Conservation (phyloP, 2,329 filamentous ascomycete species). For the Calonectria pauciramosa region DNA sequence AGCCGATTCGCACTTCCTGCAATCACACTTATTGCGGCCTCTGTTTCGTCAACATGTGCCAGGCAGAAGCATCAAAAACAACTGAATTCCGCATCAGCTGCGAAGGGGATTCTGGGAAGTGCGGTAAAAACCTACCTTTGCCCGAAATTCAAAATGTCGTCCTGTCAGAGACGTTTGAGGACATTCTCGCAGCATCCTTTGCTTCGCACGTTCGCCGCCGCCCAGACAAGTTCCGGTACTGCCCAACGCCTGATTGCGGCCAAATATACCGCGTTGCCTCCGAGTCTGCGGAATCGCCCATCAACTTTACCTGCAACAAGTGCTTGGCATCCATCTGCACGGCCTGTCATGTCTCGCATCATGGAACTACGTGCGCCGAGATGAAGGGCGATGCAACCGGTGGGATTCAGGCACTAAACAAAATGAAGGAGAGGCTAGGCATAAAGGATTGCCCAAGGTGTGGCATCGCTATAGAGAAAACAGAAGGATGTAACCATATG, state of each 20-base stretch:
- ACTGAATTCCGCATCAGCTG: not conserved
- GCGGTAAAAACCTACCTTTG: not conserved
- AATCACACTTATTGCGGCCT: slow-evolving; percentile 2
- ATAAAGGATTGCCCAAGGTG: slow-evolving; percentile 59
- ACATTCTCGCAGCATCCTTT: not conserved
- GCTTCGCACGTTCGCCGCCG: slow-evolving; percentile 3
- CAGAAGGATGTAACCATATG: slow-evolving; percentile 62
- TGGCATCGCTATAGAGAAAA: slow-evolving; percentile 57
- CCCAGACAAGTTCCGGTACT: slow-evolving; percentile 8
- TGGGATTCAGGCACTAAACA: slow-evolving; percentile 42
- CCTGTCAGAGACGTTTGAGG: slow-evolving; percentile 8
- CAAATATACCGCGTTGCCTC: slow-evolving; percentile 6
- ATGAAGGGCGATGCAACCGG: slow-evolving; percentile 45
- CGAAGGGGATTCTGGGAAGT: not conserved
- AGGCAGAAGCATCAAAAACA: not conserved
- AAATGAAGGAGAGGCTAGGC: slow-evolving; percentile 50
- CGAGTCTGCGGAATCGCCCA: not conserved
- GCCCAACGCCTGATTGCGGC: slow-evolving; percentile 14
- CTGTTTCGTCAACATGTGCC: slow-evolving; percentile 8
- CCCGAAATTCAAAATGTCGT: not conserved
- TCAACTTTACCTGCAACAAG: slow-evolving; percentile 49
- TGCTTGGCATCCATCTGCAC: slow-evolving; percentile 55
- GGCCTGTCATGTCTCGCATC: slow-evolving; percentile 52
- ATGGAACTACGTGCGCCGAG: slow-evolving; percentile 50
- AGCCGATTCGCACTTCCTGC: slow-evolving; percentile 9